Base-by-base conservation (phyloP, 192 early-diverging fungal genomes). In the Backusella westeae region DNA sequence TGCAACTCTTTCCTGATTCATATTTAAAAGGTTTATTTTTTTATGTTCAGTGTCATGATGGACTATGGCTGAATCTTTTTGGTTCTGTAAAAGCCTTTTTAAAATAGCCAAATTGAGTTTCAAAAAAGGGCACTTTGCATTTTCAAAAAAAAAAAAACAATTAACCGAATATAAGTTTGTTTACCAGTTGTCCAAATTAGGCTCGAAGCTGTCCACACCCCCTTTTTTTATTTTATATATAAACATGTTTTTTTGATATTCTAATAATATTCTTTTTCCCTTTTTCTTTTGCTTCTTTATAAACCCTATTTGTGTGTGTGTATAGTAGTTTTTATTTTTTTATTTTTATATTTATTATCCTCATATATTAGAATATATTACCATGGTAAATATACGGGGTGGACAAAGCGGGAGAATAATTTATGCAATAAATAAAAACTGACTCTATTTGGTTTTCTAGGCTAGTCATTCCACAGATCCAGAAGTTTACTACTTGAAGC, bases 401-500 rank as follows among this genome's bases (percentile, higher is more conserved):
- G 32, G 32, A 32, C 32, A 32, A 10, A 39, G 38, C 38, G 38
- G 38, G 2, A 32, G 32, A 39, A 12, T 63, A 29, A 63, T 63
- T 63, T 63, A 63, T 63, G 56, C 56, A 63, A 29, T 63, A 26
- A 59, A 19, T 7, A 6, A 53, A 21, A 21, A 63, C 23, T 44
- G 42, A 44, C 14, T 63, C 10, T 7, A 3, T 63, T 26, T 14
- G 10, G n/a, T 21, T 14, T 63, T 29, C 29, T 26, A 63, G 26
- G 38, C 79, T 49, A 66, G 80, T 49, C 80, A 81, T 74, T 71
- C 73, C 15, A 77, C 88, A 23, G 90, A 92, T 77, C 91, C 91
- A 52, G 91, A 92, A 74, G 81, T 86, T 26, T 87, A 84, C 49
- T 92, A 92, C 72, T 84, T 88, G 12, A 90, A 90, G 75, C 90